Evolutionary conservation across 2,329 filamentous ascomycete genomes (phyloP).

Genomic region (Talaromyces sp.): DNA sequence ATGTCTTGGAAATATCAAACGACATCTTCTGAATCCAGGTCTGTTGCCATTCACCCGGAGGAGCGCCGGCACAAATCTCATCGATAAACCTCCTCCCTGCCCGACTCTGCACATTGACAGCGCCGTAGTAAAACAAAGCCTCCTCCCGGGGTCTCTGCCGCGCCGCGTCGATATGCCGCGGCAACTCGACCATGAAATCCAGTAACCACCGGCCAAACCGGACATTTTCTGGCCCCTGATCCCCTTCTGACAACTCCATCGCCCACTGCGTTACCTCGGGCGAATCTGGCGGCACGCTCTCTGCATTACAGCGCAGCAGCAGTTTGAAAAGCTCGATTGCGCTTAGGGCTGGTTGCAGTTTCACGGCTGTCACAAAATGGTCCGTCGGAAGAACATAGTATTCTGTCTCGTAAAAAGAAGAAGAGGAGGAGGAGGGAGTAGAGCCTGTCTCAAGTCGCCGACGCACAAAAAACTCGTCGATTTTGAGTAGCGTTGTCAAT

Average conservation of each 20-base stretch:
- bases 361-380: slow-evolving; percentile 29
- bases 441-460: background rate
- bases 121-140: slow-evolving; percentile 23
- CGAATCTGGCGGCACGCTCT: slow-evolving; percentile 32
- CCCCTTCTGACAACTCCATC: slow-evolving; percentile 16
- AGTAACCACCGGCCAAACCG: slow-evolving; percentile 30
- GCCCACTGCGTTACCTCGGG: slow-evolving; percentile 33
- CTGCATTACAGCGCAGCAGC: slow-evolving; percentile 32
- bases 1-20: slow-evolving; percentile 12
- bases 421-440: background rate
- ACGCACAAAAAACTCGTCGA: slow-evolving; percentile 29
- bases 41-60: slow-evolving; percentile 6
- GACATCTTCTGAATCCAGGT: slow-evolving; percentile 22
- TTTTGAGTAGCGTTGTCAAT: slow-evolving; percentile 31
- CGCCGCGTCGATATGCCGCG: slow-evolving; percentile 17
- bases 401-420: background rate
- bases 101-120: slow-evolving; percentile 15
- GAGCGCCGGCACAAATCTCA: slow-evolving; percentile 16
- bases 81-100: slow-evolving; percentile 19
- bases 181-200: slow-evolving; percentile 28
- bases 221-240: slow-evolving; percentile 2
- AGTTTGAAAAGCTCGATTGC: slow-evolving; percentile 21
- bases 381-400: slow-evolving; percentile 26
- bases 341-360: slow-evolving; percentile 14
- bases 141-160: slow-evolving; percentile 11